Evolutionary conservation across 2,329 filamentous ascomycete genomes (phyloP).

Genomic region (Zymoseptoria crescenta): DNA sequence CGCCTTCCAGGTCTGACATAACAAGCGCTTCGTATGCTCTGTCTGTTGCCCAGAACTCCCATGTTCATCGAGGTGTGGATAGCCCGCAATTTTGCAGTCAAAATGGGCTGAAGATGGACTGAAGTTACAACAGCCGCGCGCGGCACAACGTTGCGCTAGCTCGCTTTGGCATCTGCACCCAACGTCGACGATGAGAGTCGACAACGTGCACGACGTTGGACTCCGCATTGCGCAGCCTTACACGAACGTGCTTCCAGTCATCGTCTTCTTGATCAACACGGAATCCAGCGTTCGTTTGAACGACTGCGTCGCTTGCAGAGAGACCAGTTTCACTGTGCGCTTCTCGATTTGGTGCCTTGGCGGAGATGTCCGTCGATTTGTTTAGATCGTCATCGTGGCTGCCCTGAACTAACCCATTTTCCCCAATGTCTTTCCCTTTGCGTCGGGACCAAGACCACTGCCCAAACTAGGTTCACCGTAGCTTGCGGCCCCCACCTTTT

Average conservation of each 20-base stretch:
- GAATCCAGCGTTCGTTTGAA: no score
- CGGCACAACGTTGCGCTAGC: not conserved
- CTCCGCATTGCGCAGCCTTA: no score
- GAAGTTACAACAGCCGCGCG: not conserved
- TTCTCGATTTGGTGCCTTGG: no score
- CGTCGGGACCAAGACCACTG: not conserved
- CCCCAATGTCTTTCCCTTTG: not conserved
- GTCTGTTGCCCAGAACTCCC: not conserved
- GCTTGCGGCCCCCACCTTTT: not conserved
- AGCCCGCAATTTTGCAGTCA: not conserved
- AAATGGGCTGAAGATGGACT: not conserved
- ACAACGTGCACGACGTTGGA: not conserved
- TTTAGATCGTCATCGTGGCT: not conserved
- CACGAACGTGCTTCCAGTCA: no score
- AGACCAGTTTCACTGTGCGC: no score
- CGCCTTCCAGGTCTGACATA: no score
- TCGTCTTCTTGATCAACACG: no score
- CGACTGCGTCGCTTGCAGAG: no score
- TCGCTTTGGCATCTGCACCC: not conserved
- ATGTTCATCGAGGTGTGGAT: not conserved
- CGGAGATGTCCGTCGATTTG: no score
- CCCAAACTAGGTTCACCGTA: not conserved
- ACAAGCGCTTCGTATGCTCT: no score
- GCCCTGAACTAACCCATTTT: not conserved
- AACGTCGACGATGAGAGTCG: not conserved